These are phyloP conservation scores for Coniochaeta pulveracea DNA, from an alignment of 2,329 filamentous ascomycete genomes.

Conservation along the genomic window DNA sequence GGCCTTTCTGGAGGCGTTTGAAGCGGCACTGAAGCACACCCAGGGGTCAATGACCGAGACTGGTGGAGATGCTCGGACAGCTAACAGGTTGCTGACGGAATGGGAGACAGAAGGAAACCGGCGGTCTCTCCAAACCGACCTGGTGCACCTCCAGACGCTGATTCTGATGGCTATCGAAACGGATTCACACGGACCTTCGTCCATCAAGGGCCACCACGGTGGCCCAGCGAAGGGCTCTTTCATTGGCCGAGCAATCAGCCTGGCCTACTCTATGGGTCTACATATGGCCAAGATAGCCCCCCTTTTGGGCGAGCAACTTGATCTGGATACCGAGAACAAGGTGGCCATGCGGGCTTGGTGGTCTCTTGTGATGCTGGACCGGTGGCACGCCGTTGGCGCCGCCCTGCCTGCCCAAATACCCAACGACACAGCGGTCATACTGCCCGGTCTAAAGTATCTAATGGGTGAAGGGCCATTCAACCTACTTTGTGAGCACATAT, in stretches of 20 bases:
- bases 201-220: constrained; percentile 25
- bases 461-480: constrained; percentile 55
- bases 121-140: constrained; percentile 27
- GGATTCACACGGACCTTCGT: constrained; percentile 39
- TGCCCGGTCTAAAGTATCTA: constrained; percentile 45
- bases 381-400: constrained; percentile 61
- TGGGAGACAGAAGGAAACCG: constrained; percentile 34
- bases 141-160: constrained; percentile 55
- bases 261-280: constrained; percentile 55
- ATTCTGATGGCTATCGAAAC: constrained; percentile 56
- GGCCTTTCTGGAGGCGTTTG: constrained; percentile 54
- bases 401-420: constrained; percentile 52
- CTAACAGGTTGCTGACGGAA: constrained; percentile 35
- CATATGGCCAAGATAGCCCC: constrained; percentile 30
- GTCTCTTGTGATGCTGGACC: constrained; percentile 59
- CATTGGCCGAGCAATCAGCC: constrained; percentile 52
- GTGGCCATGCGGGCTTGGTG: constrained; percentile 59
- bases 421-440: constrained; percentile 47
- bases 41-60: constrained; percentile 20
- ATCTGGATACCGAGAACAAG: constrained; percentile 49
- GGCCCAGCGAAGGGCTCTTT: constrained; percentile 41
- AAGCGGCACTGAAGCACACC: constrained; percentile 45
- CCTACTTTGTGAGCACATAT: constrained; percentile 45
- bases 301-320: constrained; percentile 29
- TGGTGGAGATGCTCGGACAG: constrained; percentile 29